Base-by-base conservation (phyloP, 768 basidiomycete genomes). In the Lactarius sp. region DNA sequence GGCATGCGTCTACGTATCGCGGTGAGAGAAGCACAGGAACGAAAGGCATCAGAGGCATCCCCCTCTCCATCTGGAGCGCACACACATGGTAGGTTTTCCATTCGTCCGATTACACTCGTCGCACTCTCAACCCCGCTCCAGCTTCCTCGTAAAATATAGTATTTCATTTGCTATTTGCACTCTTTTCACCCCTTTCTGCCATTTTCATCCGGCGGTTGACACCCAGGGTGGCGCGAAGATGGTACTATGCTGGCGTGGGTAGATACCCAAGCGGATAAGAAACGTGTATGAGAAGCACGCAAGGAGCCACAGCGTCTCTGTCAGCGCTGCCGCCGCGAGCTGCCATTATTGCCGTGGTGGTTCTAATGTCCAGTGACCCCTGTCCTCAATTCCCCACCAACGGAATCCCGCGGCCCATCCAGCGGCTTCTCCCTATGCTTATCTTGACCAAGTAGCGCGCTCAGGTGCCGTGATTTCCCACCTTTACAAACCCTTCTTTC, bases 1-100 rank as follows among this genome's bases (percentile, higher is more conserved):
- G 78, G 78, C 31, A 77, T 79, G 76, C 75, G 77, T 18, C 64
- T 79, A 69, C 72, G 78, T 31, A 64, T 77, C 46, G 67, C 71
- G 64, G 70, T 78, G 10, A 68, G 74, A 34, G 76, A 77, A 51
- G 73, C 68, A 56, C 69, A 64, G 64, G 62, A 64, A 34, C 52
- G 33, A 50, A 59, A 31, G 8, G 33, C 20, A 41, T 59, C 22
- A 22, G 62, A 59, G 62, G 57, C 31, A 59, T 54, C 46, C 16
- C 13, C 52, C 20, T 41, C 62, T 33, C 58, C 58, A 53, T 46
- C 56, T 39, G 42, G 5, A 39, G 56, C 36, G 27, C 46, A 41
- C 39, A 16, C 39, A 20, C 62, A 54, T 50, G 58, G 62, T 64
- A 14, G 31, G 62, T 50, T 52, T 34, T 12, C 36, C 34, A 50